Evolutionary conservation across 2,329 filamentous ascomycete species (phyloP).

Genomic region (Diaporthe sp.): DNA sequence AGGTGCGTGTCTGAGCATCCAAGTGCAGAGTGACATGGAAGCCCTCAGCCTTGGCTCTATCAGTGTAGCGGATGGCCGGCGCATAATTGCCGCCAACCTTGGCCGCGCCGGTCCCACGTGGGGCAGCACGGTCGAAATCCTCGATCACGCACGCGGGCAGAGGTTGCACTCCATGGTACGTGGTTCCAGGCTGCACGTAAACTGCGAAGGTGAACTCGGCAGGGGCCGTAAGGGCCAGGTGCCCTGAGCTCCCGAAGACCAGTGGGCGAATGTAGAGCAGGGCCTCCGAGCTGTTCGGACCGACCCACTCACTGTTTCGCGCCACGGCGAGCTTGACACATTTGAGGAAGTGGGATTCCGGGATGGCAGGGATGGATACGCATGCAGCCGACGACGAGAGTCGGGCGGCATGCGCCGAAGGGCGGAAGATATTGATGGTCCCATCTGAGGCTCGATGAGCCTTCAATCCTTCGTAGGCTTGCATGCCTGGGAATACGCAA

Average conservation of each 20-base stretch:
- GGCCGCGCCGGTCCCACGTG: constrained; percentile 87
- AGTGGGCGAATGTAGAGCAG: constrained; percentile 94
- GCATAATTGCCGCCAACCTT: constrained; percentile 99
- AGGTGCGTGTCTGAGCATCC: constrained; percentile 84
- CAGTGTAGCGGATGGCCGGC: constrained; percentile 89
- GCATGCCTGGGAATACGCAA: constrained; percentile 49
- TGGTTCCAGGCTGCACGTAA: constrained; percentile 91
- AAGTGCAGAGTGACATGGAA: constrained; percentile 95
- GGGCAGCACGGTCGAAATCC: constrained; percentile 93
- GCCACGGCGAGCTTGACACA: constrained; percentile 85
- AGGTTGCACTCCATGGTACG: constrained; percentile 91
- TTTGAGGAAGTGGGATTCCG: constrained; percentile 80
- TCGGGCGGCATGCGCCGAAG: constrained; percentile 84
- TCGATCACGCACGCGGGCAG: constrained; percentile 90
- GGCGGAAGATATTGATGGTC: constrained; percentile 88
- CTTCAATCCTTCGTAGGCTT: constrained; percentile 97
- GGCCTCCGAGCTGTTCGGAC: constrained; percentile 88
- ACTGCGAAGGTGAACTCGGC: constrained; percentile 95
- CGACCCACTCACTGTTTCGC: constrained; percentile 91
- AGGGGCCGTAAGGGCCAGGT: constrained; percentile 86
- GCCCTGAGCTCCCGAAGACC: constrained; percentile 89
- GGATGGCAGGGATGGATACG: constrained; percentile 86
- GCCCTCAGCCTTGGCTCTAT: constrained; percentile 81
- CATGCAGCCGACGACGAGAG: constrained; percentile 88
- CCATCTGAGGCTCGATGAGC: constrained; percentile 86